Conservation (phyloP, 306 rosid genomes). For the Pueraria montana region DNA sequence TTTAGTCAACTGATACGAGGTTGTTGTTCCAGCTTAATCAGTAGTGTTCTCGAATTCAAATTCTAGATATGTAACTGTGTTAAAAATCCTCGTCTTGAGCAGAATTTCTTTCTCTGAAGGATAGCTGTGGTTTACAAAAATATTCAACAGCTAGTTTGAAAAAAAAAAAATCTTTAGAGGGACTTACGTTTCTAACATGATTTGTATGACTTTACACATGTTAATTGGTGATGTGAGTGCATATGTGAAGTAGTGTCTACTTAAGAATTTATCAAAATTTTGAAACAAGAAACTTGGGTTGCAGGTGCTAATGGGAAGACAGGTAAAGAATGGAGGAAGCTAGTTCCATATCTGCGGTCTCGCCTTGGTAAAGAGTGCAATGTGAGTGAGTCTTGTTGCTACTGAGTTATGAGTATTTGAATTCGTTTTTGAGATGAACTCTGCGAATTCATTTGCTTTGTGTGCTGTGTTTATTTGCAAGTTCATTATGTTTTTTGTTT, state of each 20-base stretch:
- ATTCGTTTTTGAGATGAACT: not conserved
- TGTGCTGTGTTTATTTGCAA: slow-evolving; percentile 21
- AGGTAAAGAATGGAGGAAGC: slow-evolving; percentile 87
- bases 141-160: not conserved
- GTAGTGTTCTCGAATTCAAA: not conserved
- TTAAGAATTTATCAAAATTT: slow-evolving; percentile 20
- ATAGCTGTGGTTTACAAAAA: not conserved
- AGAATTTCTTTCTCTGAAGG: not conserved
- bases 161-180: not conserved
- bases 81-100: not conserved
- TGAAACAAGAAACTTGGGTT: slow-evolving; percentile 42
- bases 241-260: not conserved
- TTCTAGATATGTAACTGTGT: not conserved
- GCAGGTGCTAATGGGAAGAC: slow-evolving; percentile 96
- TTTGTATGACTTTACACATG: not conserved
- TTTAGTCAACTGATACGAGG: no score
- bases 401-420: slow-evolving; percentile 21
- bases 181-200: not conserved
- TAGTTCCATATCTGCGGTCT: slow-evolving; percentile 83
- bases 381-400: slow-evolving; percentile 58
- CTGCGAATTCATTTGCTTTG: slow-evolving; percentile 41
- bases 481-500: slow-evolving; percentile 25
- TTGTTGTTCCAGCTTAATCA: not conserved
- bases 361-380: slow-evolving; percentile 82
- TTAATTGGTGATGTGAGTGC: slow-evolving; percentile 23